Evolutionary conservation across 306 rosid species (phyloP), one percentile per base, ranked within the genome.

Genomic region (Clitoria ternatea): DNA sequence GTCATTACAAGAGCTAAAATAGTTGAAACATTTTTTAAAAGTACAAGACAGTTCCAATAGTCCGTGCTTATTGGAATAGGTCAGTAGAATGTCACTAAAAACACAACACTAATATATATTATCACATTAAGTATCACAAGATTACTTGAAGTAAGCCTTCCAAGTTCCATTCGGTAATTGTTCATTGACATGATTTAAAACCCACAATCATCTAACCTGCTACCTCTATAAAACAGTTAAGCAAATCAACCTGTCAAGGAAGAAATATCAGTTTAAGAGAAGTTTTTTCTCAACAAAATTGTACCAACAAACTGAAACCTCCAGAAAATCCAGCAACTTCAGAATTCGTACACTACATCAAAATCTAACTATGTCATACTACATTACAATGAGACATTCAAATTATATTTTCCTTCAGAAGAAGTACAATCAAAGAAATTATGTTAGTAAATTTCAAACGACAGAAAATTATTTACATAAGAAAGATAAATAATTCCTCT

Each of bases 61-160:
- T 69, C 54, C 48, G 4, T 35, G 61, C 68, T 32, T 18, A 14
- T 22, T 36, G 40, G 47, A 62, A 57, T 12, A 63, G 48, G 27
- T 14, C 8, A 43, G 29, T 64, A 12, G 45, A 54, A 55, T 48
- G 59, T 8, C 29, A 37, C 17, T 23, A 48, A 24, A 42, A 35
- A 55, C 61, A 76, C 56, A 62, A 27, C 37, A 52, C 13, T 35
- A 29, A 37, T 73, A 39, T 36, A 50, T n/a, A 20, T 52, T 36
- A 17, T 4, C 60, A 53, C 37, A 72, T 9, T 36, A 66, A 69
- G 62, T 20, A 73, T 56, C 23, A 55, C 27, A 79, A 77, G 64
- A 59, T 68, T 85, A 90, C 99, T 89, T 75, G 99, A 86, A 43
- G 82, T 71, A 64, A 87, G 87, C 76, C 84, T 82, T 78, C 85